A percentile compares a stretch with the other conserved stretches of the same genome.
Conservation (phyloP, 495 filamentous ascomycete genomes). For the Penicillium canariense region DNA sequence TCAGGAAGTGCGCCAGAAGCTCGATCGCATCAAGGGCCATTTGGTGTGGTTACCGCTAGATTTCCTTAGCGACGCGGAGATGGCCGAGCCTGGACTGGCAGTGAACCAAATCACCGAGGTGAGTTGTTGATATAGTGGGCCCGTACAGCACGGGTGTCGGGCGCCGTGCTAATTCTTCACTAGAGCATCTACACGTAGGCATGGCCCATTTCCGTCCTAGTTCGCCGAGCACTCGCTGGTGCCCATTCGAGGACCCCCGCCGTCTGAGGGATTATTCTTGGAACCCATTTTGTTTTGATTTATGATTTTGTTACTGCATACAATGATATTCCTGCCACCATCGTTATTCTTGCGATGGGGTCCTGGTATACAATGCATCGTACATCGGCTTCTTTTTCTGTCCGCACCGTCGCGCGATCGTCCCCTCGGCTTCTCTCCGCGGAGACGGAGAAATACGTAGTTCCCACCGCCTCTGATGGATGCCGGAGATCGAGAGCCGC, state of each 20-base stretch:
- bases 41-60: constrained; percentile 94
- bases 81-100: constrained; percentile 85
- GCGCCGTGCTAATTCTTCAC: not conserved
- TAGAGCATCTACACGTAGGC: constrained; percentile 46
- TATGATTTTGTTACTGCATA: not conserved
- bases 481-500: not conserved
- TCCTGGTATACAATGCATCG: too few relatives aligned
- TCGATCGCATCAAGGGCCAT: constrained; percentile 82
- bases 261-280: not conserved
- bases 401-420: too few relatives aligned
- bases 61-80: constrained; percentile 77
- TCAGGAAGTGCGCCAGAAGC: constrained; percentile 66
- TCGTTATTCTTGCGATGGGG: too few relatives aligned
- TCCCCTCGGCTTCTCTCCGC: not conserved
- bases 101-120: constrained; percentile 71
- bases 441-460: not conserved
- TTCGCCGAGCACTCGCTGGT: not conserved
- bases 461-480: not conserved
- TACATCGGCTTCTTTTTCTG: too few relatives aligned
- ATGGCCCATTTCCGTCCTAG: not conserved
- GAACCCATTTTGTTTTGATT: not conserved
- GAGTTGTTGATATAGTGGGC: constrained; percentile 12
- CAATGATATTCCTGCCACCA: not conserved
- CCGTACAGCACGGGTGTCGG: not conserved
- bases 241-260: not conserved